Evolutionary conservation across 371 early-diverging fungal genomes (phyloP).

Genomic region (Mucor velutinosus): DNA sequence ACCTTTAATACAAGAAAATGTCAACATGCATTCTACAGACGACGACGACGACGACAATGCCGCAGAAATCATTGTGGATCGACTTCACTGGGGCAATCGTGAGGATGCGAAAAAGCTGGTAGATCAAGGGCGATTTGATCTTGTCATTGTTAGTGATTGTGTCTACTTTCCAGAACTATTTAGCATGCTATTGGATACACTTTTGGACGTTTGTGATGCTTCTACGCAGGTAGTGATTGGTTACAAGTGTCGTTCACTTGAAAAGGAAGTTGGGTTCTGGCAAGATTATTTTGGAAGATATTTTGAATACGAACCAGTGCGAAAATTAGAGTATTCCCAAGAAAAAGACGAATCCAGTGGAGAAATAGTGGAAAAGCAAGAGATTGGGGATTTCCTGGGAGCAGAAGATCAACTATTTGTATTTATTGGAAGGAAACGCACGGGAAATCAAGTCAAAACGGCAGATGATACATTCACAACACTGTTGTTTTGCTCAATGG

Average conservation of each 20-base stretch:
- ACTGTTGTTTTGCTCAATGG: constrained; percentile 53
- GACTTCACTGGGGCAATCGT: constrained; percentile 59
- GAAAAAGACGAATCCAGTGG: constrained; percentile 4
- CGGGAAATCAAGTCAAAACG: constrained; percentile 37
- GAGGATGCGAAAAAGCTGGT: constrained; percentile 34
- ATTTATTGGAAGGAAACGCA: constrained; percentile 45
- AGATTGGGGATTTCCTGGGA: constrained; percentile 40
- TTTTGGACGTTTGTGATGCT: constrained; percentile 43
- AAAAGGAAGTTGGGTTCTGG: constrained; percentile 66
- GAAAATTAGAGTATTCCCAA: constrained; percentile 20
- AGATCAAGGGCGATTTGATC: constrained; percentile 40
- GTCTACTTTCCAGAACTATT: constrained; percentile 65
- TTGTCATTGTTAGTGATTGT: constrained; percentile 58
- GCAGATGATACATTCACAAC: constrained; percentile 63
- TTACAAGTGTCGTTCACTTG: constrained; percentile 59
- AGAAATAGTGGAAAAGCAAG: background rate
- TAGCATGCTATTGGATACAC: constrained; percentile 44
- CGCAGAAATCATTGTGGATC: constrained; percentile 39
- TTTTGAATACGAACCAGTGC: constrained; percentile 59
- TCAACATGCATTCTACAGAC: constrained; percentile 18
- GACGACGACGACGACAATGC: background rate
- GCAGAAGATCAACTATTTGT: constrained; percentile 54
- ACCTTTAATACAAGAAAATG: constrained; percentile 56
- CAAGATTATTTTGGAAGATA: constrained; percentile 61
- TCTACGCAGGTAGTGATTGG: constrained; percentile 56